phyloP scores from a whole-genome alignment of 2,329 filamentous ascomycete species.

The Neobulgaria alba region DNA sequence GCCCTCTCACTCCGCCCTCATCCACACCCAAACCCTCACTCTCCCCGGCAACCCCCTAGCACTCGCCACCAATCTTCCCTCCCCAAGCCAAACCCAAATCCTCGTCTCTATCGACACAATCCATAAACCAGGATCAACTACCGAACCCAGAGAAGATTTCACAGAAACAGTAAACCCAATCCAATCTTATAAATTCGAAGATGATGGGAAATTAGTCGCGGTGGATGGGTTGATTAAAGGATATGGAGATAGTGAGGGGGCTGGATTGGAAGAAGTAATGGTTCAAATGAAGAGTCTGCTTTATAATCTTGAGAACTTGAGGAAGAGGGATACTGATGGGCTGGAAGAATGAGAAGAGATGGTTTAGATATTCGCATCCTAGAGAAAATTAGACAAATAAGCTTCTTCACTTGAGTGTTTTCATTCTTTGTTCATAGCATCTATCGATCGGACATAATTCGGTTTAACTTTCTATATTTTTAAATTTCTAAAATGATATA shows the following conservation, averaged over 20 bases:
- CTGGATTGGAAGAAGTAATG: slow-evolving; percentile 12
- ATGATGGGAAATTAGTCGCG: not conserved
- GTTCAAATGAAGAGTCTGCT: slow-evolving; percentile 32
- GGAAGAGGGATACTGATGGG: slow-evolving; percentile 27
- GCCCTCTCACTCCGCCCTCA: no score
- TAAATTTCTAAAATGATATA: no score
- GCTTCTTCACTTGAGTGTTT: no score
- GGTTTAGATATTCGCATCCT: no score
- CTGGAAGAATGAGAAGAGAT: slow-evolving; percentile 9
- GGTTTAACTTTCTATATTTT: no score
- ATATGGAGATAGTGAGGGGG: not conserved
- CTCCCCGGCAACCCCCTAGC: slow-evolving; percentile 30
- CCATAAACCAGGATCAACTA: slow-evolving; percentile 42
- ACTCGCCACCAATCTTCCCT: slow-evolving; percentile 8
- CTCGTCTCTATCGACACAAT: slow-evolving; percentile 45
- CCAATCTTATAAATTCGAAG: slow-evolving; percentile 9
- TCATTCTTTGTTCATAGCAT: no score
- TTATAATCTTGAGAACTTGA: slow-evolving; percentile 29
- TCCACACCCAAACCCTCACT: no score
- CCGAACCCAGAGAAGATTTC: slow-evolving; percentile 23
- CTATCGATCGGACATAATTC: no score
- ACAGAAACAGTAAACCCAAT: slow-evolving; percentile 6
- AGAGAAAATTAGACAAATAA: no score
- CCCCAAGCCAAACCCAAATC: slow-evolving; percentile 25
- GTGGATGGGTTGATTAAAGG: slow-evolving; percentile 3